Evolutionary conservation across 148 eudicot genomes (phyloP).

Genomic region (Cornus kousa): DNA sequence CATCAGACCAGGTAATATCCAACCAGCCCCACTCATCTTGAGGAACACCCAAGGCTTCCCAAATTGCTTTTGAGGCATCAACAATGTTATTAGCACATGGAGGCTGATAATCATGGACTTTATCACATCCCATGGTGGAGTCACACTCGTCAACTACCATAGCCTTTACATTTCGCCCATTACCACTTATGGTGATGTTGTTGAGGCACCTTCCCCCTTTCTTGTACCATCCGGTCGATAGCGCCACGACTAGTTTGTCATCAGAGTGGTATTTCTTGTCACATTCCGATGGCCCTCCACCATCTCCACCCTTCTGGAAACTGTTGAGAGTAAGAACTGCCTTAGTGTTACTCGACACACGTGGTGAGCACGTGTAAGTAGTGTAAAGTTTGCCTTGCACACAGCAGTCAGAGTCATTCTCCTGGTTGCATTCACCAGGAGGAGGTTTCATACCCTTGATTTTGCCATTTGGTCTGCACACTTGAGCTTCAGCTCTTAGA

Average conservation of each 20-base stretch:
- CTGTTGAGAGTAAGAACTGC: slow-evolving; percentile 36
- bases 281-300: slow-evolving; percentile 36
- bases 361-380: slow-evolving; percentile 40
- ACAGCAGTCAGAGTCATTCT: slow-evolving; percentile 29
- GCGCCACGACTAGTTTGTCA: slow-evolving; percentile 36
- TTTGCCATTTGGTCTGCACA: slow-evolving; percentile 25
- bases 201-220: slow-evolving; percentile 27
- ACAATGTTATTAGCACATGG: slow-evolving; percentile 37
- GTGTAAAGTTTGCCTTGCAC: slow-evolving; percentile 25
- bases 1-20: slow-evolving; percentile 39
- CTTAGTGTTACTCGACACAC: slow-evolving; percentile 18
- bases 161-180: slow-evolving; percentile 29
- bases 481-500: slow-evolving; percentile 1
- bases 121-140: slow-evolving; percentile 36
- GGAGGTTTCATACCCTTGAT: slow-evolving; percentile 25
- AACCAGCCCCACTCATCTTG: slow-evolving; percentile 18
- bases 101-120: slow-evolving; percentile 31
- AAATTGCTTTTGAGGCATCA: slow-evolving; percentile 41
- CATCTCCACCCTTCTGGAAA: slow-evolving; percentile 37
- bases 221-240: slow-evolving; percentile 53
- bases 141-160: slow-evolving; percentile 51
- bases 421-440: slow-evolving; percentile 24
- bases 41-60: slow-evolving; percentile 34
- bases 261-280: slow-evolving; percentile 32
- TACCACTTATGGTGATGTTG: slow-evolving; percentile 25